phyloP scores from a whole-genome alignment of 2,329 filamentous ascomycete genomes.

The Fusarium sp. region DNA sequence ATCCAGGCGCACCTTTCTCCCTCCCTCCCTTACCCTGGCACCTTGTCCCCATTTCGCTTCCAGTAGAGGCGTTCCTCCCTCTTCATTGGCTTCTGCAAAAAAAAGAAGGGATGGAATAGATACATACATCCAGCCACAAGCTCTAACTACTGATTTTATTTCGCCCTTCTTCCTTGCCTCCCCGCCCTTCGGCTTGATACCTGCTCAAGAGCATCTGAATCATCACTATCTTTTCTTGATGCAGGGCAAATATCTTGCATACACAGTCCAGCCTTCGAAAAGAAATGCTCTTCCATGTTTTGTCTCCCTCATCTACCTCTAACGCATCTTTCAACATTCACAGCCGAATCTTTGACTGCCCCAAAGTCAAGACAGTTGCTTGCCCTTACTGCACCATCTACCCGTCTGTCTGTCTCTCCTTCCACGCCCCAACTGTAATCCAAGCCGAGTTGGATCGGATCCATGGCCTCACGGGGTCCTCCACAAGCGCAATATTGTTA shows the following conservation, averaged over 20 bases:
- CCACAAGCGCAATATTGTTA: constrained; percentile 23
- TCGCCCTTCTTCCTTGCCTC: constrained; percentile 41
- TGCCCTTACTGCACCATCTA: constrained; percentile 43
- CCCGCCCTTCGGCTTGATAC: constrained; percentile 39
- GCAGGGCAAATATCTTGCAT: constrained; percentile 53
- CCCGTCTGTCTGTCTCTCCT: constrained; percentile 43
- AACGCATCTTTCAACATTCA: constrained; percentile 44
- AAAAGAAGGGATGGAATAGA: constrained; percentile 45
- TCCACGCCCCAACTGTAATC: constrained; percentile 26
- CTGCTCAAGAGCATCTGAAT: constrained; percentile 44
- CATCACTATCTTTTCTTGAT: constrained; percentile 45
- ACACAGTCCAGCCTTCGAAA: constrained; percentile 51
- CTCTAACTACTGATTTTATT: constrained; percentile 35
- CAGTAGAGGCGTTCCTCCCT: constrained; percentile 24
- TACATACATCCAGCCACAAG: constrained; percentile 43
- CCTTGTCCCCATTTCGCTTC: constrained; percentile 29
- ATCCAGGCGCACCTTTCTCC: constrained; percentile 41
- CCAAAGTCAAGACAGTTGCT: constrained; percentile 46
- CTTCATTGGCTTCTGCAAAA: constrained; percentile 33
- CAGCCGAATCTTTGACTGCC: constrained; percentile 50
- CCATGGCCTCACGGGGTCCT: constrained; percentile 25
- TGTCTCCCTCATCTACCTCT: constrained; percentile 45
- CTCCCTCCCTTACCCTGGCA: constrained; percentile 36
- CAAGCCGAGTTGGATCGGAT: constrained; percentile 23
- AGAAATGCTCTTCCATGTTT: constrained; percentile 53